phyloP scores from a whole-genome alignment of 2,329 filamentous ascomycete genomes.

The Stagonosporopsis cucurbitacearum region DNA sequence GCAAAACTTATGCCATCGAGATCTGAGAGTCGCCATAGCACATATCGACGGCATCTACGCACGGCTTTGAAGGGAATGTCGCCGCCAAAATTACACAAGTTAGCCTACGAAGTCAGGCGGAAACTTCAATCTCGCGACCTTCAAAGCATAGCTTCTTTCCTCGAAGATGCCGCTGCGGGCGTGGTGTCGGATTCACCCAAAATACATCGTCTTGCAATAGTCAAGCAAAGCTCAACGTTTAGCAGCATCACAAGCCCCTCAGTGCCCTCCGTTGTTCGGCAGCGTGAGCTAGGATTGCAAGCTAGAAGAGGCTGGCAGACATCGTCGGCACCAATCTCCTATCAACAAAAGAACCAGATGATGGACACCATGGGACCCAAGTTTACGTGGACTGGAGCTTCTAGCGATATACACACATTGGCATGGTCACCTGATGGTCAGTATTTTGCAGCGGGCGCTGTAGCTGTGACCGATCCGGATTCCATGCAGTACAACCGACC shows the following conservation, averaged over 20 bases:
- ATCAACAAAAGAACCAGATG: constrained; percentile 37
- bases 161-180: constrained; percentile 38
- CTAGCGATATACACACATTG: constrained; percentile 63
- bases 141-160: constrained; percentile 38
- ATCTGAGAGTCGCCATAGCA: constrained; percentile 18
- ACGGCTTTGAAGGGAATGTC: constrained; percentile 24
- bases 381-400: constrained; percentile 63
- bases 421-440: constrained; percentile 64
- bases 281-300: constrained; percentile 43
- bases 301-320: constrained; percentile 37
- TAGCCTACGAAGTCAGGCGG: constrained; percentile 25
- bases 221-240: constrained; percentile 21
- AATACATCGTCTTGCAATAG: constrained; percentile 37
- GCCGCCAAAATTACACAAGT: constrained; percentile 31
- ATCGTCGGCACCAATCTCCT: constrained; percentile 30
- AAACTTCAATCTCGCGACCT: constrained; percentile 25
- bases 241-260: constrained; percentile 26
- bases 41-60: constrained; percentile 32
- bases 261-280: constrained; percentile 32
- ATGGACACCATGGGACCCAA: constrained; percentile 52
- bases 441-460: constrained; percentile 63
- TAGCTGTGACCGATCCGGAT: constrained; percentile 60
- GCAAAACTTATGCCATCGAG: constrained; percentile 8
- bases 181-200: constrained; percentile 28
- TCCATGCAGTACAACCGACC: constrained; percentile 67